Conservation (phyloP, 1,284 basidiomycete genomes). For the Neolentinus lepideus region DNA sequence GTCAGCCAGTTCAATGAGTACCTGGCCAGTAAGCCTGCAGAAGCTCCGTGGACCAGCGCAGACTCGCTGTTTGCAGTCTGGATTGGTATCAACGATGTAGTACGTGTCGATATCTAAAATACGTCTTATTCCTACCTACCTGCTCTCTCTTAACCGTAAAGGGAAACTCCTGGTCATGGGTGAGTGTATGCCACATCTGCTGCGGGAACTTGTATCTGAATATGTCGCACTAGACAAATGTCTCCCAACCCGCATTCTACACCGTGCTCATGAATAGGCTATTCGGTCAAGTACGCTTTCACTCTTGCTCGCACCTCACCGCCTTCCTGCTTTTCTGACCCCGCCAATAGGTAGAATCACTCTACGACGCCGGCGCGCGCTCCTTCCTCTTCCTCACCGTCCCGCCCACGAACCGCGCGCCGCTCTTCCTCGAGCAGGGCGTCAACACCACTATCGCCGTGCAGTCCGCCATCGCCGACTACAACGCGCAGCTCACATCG, state of each 20-base stretch:
- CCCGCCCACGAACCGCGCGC: constrained; percentile 54
- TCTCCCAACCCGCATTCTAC: constrained; percentile 45
- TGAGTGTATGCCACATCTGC: constrained; percentile 18
- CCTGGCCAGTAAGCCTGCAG: constrained; percentile 41
- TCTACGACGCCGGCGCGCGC: constrained; percentile 48
- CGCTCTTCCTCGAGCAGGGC: constrained; percentile 46
- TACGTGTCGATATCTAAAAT: constrained; percentile 22
- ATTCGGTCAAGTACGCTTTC: constrained; percentile 40
- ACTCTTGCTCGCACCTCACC: not conserved
- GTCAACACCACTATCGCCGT: constrained; percentile 27
- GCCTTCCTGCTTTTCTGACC: too few relatives aligned
- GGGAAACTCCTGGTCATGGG: constrained; percentile 49
- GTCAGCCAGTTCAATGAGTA: constrained; percentile 48
- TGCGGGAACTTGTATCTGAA: not conserved
- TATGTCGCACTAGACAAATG: constrained; percentile 35
- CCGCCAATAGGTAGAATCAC: constrained; percentile 40
- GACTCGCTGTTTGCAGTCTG: constrained; percentile 56
- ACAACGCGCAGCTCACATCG: constrained; percentile 39
- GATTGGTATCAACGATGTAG: constrained; percentile 64
- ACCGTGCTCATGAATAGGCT: constrained; percentile 43
- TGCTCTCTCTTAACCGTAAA: constrained; percentile 14
- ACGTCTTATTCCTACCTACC: not conserved
- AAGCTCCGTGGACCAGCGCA: constrained; percentile 44
- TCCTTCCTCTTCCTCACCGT: constrained; percentile 65
- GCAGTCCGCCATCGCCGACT: constrained; percentile 35